Percentiles rank a stretch among this genome's conserved stretches.
These are phyloP conservation scores for Triticum dicoccoides DNA, from an alignment of 176 grass and related monocot genomes.

Conservation along the genomic window DNA sequence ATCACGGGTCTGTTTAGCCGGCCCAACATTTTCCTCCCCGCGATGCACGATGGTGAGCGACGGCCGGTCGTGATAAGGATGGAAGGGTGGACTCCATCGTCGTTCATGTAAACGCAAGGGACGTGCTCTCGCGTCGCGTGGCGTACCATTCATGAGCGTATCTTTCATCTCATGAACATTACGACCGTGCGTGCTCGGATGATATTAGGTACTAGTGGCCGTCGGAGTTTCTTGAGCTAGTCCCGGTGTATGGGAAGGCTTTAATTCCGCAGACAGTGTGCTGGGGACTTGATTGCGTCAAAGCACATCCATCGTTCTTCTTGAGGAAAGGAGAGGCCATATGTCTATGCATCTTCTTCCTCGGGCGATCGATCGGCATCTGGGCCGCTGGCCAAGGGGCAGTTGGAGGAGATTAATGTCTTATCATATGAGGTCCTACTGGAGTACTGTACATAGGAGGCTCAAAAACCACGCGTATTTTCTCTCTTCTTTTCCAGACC, in stretches of 20 bases:
- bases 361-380: neutral
- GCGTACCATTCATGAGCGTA: neutral
- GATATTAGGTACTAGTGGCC: neutral
- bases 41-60: too few species aligned
- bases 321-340: neutral
- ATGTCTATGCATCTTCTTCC: neutral
- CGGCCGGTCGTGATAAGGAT: too few species aligned
- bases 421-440: neutral
- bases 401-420: neutral
- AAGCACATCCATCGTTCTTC: neutral
- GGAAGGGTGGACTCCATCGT: too few species aligned
- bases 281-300: neutral
- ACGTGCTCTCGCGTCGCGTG: neutral
- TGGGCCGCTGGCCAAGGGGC: neutral
- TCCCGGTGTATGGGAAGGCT: neutral
- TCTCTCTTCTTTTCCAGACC: neutral
- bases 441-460: neutral
- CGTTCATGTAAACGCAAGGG: neutral
- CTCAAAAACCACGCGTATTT: neutral
- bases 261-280: neutral
- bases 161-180: neutral
- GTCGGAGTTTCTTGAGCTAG: too few species aligned
- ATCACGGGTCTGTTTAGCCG: too few species aligned
- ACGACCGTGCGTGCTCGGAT: neutral
- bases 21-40: too few species aligned